Percentiles rank a stretch among this genome's conserved stretches.
Evolutionary conservation across 2,329 filamentous ascomycete genomes (phyloP).

Genomic region (Talaromyces sp.): DNA sequence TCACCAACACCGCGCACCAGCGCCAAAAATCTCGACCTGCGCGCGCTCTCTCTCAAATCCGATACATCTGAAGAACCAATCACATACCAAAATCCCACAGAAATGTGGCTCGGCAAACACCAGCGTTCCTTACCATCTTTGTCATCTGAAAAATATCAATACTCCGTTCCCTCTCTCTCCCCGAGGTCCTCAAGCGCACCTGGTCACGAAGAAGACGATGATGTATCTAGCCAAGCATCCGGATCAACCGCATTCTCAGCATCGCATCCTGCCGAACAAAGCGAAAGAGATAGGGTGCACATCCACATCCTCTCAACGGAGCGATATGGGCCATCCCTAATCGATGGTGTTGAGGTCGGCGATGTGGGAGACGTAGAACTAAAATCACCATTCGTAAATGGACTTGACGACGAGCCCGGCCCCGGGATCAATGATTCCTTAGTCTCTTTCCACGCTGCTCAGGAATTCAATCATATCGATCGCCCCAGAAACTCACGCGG

Average conservation of each 20-base stretch:
- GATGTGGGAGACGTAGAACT: background rate
- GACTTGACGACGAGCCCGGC: background rate
- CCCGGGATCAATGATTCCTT: background rate
- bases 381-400: background rate
- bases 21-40: slow-evolving; percentile 15
- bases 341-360: background rate
- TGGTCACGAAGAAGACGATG: background rate
- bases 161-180: background rate
- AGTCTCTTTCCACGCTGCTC: background rate
- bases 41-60: background rate
- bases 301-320: background rate
- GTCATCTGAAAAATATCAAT: slow-evolving; percentile 2
- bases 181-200: background rate
- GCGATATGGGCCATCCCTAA: background rate
- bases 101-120: slow-evolving; percentile 12
- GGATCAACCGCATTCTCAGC: background rate
- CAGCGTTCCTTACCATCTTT: background rate
- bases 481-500: background rate
- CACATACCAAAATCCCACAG: slow-evolving; percentile 1
- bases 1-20: background rate
- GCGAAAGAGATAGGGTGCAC: background rate
- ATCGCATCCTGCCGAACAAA: background rate
- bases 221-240: slow-evolving; percentile 1
- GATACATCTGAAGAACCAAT: background rate
- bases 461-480: background rate